A percentile compares a stretch with the other conserved stretches of the same genome.
Conservation (phyloP, 192 early-diverging fungal genomes). For the Podila clonocystis region DNA sequence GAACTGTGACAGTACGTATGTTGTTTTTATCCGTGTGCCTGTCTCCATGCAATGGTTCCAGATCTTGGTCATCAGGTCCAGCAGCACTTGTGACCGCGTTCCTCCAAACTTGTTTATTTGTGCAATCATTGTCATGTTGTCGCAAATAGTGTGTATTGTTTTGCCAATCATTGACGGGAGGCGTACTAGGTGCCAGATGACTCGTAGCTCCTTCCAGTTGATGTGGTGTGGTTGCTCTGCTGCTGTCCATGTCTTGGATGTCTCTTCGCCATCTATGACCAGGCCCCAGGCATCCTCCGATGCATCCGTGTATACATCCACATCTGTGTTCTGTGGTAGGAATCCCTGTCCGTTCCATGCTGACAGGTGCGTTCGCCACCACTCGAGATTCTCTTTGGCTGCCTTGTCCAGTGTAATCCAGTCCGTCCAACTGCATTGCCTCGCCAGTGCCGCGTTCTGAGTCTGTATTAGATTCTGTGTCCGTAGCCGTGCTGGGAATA, state of each 20-base stretch:
- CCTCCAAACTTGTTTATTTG: slow-evolving; percentile 48
- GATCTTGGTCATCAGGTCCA: slow-evolving; percentile 15
- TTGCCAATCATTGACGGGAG: slow-evolving; percentile 1
- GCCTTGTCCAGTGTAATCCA: slow-evolving; percentile 1
- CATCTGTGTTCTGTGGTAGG: slow-evolving; percentile 11
- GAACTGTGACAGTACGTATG: slow-evolving; percentile 19
- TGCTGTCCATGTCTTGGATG: neutral
- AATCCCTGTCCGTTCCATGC: slow-evolving; percentile 34
- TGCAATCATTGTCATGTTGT: slow-evolving; percentile 42
- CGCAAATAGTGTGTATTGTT: slow-evolving; percentile 9
- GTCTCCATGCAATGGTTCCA: slow-evolving; percentile 30
- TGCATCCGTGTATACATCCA: slow-evolving; percentile 28
- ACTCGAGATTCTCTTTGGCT: slow-evolving; percentile 15
- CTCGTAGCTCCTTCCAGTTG: slow-evolving; percentile 12
- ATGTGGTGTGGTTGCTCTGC: slow-evolving; percentile 5
- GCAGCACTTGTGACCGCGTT: slow-evolving; percentile 19
- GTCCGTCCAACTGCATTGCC: slow-evolving; percentile 11
- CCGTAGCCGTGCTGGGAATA: slow-evolving; percentile 34
- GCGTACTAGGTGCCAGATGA: too few species aligned
- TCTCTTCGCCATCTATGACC: neutral
- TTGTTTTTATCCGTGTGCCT: slow-evolving; percentile 20
- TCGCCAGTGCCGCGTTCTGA: slow-evolving; percentile 30
- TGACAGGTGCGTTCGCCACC: slow-evolving; percentile 18
- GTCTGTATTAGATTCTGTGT: slow-evolving; percentile 17
- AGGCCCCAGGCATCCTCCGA: slow-evolving; percentile 38